Evolutionary conservation across 1,139 yeast genomes (phyloP), one percentile per base, ranked within the genome.

Genomic region (Candida labiduridarum): DNA sequence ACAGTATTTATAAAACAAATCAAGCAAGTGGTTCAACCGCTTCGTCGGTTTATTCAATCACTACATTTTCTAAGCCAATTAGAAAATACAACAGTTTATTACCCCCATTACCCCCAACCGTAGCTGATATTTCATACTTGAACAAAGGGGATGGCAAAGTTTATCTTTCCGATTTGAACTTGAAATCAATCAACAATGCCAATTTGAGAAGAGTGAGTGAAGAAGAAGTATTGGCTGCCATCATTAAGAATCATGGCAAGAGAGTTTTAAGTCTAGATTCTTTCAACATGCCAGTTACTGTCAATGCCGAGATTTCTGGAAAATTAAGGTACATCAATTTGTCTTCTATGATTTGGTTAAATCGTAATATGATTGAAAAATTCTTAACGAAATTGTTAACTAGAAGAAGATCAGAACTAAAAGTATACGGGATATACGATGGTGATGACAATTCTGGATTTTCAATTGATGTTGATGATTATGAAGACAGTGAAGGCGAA

Each of bases 261-360:
- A 59, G 56, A 46, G 42, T 49, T 10, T 27, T 47, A 16, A 40
- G 33, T 44, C 47, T 47, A 43, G 53, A 49, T 57, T 34, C 41
- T 4, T 46, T 47, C 25, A 46, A 42, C 12, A 45, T 38, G n/a
- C 50, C 52, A 11, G 33, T 44, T 47, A 62, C 63, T 47, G 59
- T 59, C 46, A 55, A 54, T 5, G 45, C 47, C 15, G 56, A 50
- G 25, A 30, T 50, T n/a, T 45, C 53, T 4, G 56, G 56, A 10
- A 53, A 60, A 9, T 61, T 82, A 50, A 58, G 59, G 44, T 62
- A 64, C 19, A 54, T 83, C 25, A 68, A 72, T 41, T 60, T 84
- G 47, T 65, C 78, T 2, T 76, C 81, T 1, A 69, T 82, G 61
- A 73, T 81, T 43, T 83, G 87, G 85, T 61, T 83, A 35, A 78